Conservation (phyloP, 139 green algal genomes). For the Choricystis sp. region DNA sequence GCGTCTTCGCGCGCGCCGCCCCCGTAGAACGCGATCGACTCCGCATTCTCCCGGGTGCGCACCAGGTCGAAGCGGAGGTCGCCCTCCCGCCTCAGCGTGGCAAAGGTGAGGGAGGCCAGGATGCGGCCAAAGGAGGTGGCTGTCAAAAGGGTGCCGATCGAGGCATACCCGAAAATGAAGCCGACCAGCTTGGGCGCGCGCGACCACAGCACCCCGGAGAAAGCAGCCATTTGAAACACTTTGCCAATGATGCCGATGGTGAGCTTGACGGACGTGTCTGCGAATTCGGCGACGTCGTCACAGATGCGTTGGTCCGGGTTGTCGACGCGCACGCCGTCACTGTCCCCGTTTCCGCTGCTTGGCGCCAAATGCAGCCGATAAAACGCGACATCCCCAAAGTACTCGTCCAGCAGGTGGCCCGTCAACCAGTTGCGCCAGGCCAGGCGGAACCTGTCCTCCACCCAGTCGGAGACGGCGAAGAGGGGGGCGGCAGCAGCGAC, state of each 20-base stretch:
- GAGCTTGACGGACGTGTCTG: slow-evolving; percentile 35
- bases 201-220: slow-evolving; percentile 60
- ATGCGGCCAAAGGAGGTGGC: slow-evolving; percentile 55
- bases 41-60: slow-evolving; percentile 60
- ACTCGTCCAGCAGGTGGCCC: slow-evolving; percentile 21
- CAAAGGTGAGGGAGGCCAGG: slow-evolving; percentile 51
- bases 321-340: slow-evolving; percentile 23
- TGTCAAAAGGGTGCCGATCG: slow-evolving; percentile 59
- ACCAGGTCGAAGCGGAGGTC: slow-evolving; percentile 79
- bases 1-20: slow-evolving; percentile 40
- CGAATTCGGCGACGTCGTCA: slow-evolving; percentile 67
- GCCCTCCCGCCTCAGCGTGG: slow-evolving; percentile 47
- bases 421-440: slow-evolving; percentile 39
- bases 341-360: slow-evolving; percentile 6
- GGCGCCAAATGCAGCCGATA: slow-evolving; percentile 24
- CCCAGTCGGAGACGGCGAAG: slow-evolving; percentile 32
- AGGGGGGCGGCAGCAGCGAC: slow-evolving; percentile 47
- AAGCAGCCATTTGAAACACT: slow-evolving; percentile 61
- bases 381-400: slow-evolving; percentile 31
- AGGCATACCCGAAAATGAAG: slow-evolving; percentile 68
- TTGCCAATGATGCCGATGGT: slow-evolving; percentile 48
- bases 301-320: slow-evolving; percentile 68
- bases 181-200: slow-evolving; percentile 52
- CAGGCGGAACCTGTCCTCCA: slow-evolving; percentile 35
- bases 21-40: slow-evolving; percentile 83